Conservation (phyloP, 139 green algal genomes). For the Haematococcus sp. region DNA sequence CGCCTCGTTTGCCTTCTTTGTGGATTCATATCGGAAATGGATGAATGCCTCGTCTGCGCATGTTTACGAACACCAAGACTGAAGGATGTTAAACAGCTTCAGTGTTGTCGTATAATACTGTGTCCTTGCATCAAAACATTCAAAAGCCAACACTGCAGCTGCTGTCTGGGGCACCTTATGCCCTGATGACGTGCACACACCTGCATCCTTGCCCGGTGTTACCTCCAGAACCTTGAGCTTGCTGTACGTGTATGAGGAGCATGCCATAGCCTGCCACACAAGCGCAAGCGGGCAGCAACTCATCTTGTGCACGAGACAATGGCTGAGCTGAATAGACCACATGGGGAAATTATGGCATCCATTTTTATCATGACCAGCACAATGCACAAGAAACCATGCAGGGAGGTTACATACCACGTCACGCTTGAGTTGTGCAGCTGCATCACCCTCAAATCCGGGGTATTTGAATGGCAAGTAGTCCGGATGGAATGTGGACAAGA, state of each 20-base stretch:
- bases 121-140: background rate
- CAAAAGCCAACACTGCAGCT: no score
- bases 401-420: constrained; percentile 11
- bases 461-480: constrained; percentile 16
- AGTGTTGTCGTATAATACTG: background rate
- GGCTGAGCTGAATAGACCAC: no score
- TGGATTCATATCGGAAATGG: constrained; percentile 5
- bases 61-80: background rate
- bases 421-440: constrained; percentile 4
- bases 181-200: no score
- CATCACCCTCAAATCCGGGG: background rate
- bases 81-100: background rate
- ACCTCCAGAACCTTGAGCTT: background rate
- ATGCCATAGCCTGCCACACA: background rate
- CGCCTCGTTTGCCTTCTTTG: background rate
- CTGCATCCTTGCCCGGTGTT: background rate
- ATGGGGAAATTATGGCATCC: no score
- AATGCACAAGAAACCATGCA: no score
- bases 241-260: background rate
- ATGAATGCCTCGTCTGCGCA: background rate
- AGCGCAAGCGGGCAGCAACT: no score
- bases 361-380: no score
- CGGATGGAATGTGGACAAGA: constrained; percentile 14
- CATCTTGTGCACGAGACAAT: no score
- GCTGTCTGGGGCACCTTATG: no score